Base-by-base conservation (phyloP, 2,329 filamentous ascomycete genomes). In the Aspergillus sclerotialis region DNA sequence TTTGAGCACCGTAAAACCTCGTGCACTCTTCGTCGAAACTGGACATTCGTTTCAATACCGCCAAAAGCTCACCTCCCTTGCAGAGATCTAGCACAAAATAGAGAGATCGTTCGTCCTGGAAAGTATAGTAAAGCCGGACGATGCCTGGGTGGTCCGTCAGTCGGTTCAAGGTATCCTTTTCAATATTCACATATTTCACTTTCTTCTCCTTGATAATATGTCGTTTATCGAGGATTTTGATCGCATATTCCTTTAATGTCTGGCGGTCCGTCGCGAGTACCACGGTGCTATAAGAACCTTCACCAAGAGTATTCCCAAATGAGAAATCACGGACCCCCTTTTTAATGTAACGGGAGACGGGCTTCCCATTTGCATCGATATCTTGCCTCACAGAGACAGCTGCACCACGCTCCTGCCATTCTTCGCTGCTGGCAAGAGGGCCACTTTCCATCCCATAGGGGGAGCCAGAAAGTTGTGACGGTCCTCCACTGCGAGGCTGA, bases 161-260 rank as follows among this genome's bases (percentile, higher is more conserved):
- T 43, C 92, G 81, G 57, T 98, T 98, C 36, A 98, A 71, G 0
- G 92, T 96, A 64, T 98, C 90, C 67, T 95, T 95, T 64, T 98
- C 92, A 52, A 98, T 98, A 64, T 96, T 98, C 63, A 98, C 92
- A 56, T 98, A 98, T 72, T 98, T 98, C 55, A 98, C 94, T 73
- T 98, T 98, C 65, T 94, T 96, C 67, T 98, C 92, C 64, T 96
- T 98, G 71, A 98, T 98, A 55, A 98, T 98, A 61, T 98, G 92
- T 52, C 88, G 79, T 67, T 98, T 98, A 65, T 98, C 92, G 30
- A 98, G 76, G 11, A 98, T 90, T 61, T 98, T 98, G 65, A 98
- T 89, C 16, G 92, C 92, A 56, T 96, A 96, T 60, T 98, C 90
- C 53, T 94, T 94, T 38, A 93, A 68, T 1, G 87, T 94, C 61